Base-by-base conservation (phyloP, 208 protist species). In the Crithidia fasciculata region DNA sequence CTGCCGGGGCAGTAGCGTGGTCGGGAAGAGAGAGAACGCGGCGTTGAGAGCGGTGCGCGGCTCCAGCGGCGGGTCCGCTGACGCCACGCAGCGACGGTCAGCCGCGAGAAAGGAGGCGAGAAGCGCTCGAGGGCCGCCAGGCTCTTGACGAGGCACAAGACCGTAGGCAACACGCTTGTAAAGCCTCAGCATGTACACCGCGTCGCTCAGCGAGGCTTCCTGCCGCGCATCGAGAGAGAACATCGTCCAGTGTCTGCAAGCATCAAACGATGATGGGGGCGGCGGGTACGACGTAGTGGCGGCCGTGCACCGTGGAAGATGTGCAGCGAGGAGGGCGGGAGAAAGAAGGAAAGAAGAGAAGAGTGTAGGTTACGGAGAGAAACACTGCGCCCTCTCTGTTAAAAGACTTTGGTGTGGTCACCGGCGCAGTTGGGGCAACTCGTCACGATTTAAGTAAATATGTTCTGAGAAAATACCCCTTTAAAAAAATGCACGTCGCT, bases 11-110 rank as follows among this genome's bases (percentile, higher is more conserved):
- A 92, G 39, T 18, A 76, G 55, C 2, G 62, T 74, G 0, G 62
- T 41, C 2, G 91, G 83, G 36, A 95, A 85, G 16, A 89, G 83
- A 37, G 88, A 83, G 10, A 78, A 75, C 53, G 87, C 57, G 6
- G 60, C 52, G 13, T n/a, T 57, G n/a, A 80, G 36, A 10, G 74
- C 58, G 12, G 53, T 50, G 7, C 41, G 56, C 18, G 45, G 61
- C 67, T 78, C 69, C n/a, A 78, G 49, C 16, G 43, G 65, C 0
- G 41, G 49, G 43, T 65, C 49, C 9, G 49, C 45, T 18, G 69
- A 73, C 43, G 62, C 70, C 10, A 64, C 52, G 62, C 80, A 81
- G 12, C 56, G 64, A 5, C 62, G 44, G 62, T 85, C 84, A 0
- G 81, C 50, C 15, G 69, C 67, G 12, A 60, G 19, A 36, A 88